These are phyloP conservation scores for Ilex paraguariensis DNA, from an alignment of 305 asterid species.

Conservation along the genomic window DNA sequence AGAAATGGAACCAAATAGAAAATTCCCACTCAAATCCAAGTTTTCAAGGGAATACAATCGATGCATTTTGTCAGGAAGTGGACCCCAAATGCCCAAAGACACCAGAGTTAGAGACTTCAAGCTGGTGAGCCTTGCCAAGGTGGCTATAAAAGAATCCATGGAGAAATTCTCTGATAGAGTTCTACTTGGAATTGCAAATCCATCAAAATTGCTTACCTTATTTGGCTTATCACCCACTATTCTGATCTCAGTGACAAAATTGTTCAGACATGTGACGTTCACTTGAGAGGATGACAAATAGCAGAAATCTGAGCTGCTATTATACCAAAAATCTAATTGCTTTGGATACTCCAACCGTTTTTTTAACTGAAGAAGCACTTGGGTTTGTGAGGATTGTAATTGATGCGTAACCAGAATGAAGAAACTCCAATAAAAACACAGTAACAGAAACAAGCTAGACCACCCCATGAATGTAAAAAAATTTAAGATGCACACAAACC, in stretches of 20 bases:
- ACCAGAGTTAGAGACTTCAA: slow-evolving; percentile 39
- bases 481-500: no score
- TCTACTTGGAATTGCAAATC: slow-evolving; percentile 23
- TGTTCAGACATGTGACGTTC: slow-evolving; percentile 42
- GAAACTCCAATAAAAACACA: neutral
- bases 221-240: slow-evolving; percentile 38
- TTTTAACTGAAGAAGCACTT: no score
- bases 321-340: slow-evolving; percentile 36
- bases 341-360: slow-evolving; percentile 1
- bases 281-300: slow-evolving; percentile 38
- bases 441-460: neutral
- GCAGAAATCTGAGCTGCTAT: slow-evolving; percentile 32
- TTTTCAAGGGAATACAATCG: slow-evolving; percentile 44
- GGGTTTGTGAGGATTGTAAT: no score
- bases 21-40: slow-evolving; percentile 62
- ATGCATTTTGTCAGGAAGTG: slow-evolving; percentile 46
- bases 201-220: slow-evolving; percentile 23
- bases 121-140: slow-evolving; percentile 46
- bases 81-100: slow-evolving; percentile 61
- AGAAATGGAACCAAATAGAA: slow-evolving; percentile 43
- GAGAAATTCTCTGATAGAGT: slow-evolving; percentile 53
- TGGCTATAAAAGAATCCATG: slow-evolving; percentile 51
- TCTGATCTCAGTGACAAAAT: slow-evolving; percentile 31
- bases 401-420: no score
- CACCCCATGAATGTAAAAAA: neutral